Evolutionary conservation across 2,329 filamentous ascomycete genomes (phyloP), one percentile per base, ranked within the genome.

Genomic region (Grosmannia serpens): DNA sequence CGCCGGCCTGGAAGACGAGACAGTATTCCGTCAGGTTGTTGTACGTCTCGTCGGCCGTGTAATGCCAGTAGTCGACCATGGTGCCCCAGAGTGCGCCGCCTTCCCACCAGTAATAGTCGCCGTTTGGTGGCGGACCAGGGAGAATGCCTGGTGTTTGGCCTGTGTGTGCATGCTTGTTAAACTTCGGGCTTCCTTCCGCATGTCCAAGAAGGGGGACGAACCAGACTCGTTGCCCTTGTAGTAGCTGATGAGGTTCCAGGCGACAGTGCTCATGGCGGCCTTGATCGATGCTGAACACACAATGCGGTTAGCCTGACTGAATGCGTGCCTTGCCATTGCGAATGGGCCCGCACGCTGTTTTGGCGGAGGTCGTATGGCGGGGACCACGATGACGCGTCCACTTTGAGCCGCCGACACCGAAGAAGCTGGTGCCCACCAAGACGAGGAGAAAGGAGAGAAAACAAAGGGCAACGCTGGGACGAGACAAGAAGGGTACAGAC

Each of bases 61-160:
- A 77, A 62, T 84, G 80, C 81, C 83, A 86, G 69, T 89, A 89
- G 69, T 88, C 84, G 50, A 89, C 75, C 64, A 87, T 73, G 1
- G 83, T 80, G 62, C 84, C 82, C 77, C 86, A 87, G 72, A 89
- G 76, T 17, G 83, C 82, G 56, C 83, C 82, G 6, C 82, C 83
- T 67, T 89, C 83, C 86, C 86, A 89, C 86, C 86, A 89, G 74
- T 87, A 88, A 67, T 85, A 86, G 61, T 79, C 75, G 62, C 79
- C 79, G 62, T 71, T 62, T 62, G 65, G 60, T 6, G 80, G 80
- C 58, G 80, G 80, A 0, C 79, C 80, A 1, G 80, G 79, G 11
- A 83, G 68, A 63, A 82, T 82, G 38, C 80, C 80, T 6, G 80
- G 79, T 22, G 76, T 78, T 66, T 74, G 70, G 58, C 80, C 79